A percentile compares a stretch with the other conserved stretches of the same genome.
Conservation (phyloP, 208 protist genomes). For the Trypanosoma mega region DNA sequence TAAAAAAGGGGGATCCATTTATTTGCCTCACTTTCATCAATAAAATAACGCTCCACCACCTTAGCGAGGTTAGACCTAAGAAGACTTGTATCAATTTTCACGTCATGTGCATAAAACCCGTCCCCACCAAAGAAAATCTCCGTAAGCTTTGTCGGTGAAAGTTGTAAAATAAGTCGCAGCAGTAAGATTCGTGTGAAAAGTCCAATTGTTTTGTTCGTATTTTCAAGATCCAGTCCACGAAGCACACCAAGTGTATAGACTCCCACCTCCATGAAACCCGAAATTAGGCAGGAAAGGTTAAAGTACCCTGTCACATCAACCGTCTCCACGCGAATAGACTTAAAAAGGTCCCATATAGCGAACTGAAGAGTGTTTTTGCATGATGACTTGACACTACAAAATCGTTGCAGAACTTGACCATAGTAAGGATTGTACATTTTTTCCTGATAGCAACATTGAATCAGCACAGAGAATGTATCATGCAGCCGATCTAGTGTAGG, state of each 20-base stretch:
- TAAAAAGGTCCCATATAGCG: constrained; percentile 81
- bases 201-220: constrained; percentile 70
- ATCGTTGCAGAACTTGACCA: constrained; percentile 64
- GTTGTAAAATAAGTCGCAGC: constrained; percentile 66
- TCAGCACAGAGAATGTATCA: constrained; percentile 55
- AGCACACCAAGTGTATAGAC: constrained; percentile 66
- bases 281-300: constrained; percentile 64
- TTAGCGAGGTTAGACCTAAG: constrained; percentile 51
- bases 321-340: constrained; percentile 61
- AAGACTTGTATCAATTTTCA: constrained; percentile 51
- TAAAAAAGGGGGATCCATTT: constrained; percentile 77
- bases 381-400: constrained; percentile 55
- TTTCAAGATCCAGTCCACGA: constrained; percentile 81
- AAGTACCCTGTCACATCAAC: constrained; percentile 66
- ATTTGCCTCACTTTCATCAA: constrained; percentile 52
- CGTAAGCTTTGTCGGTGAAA: constrained; percentile 49
- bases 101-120: constrained; percentile 51
- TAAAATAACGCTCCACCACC: constrained; percentile 73
- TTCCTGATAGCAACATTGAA: constrained; percentile 76
- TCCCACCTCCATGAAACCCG: constrained; percentile 50
- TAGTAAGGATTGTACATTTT: constrained; percentile 75
- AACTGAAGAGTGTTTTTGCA: constrained; percentile 80
- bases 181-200: constrained; percentile 77
- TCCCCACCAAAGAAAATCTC: constrained; percentile 82
- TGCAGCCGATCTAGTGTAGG: constrained; percentile 62